Base-by-base conservation (phyloP, 1,139 yeast species). In the Suhomyces kunorum region DNA sequence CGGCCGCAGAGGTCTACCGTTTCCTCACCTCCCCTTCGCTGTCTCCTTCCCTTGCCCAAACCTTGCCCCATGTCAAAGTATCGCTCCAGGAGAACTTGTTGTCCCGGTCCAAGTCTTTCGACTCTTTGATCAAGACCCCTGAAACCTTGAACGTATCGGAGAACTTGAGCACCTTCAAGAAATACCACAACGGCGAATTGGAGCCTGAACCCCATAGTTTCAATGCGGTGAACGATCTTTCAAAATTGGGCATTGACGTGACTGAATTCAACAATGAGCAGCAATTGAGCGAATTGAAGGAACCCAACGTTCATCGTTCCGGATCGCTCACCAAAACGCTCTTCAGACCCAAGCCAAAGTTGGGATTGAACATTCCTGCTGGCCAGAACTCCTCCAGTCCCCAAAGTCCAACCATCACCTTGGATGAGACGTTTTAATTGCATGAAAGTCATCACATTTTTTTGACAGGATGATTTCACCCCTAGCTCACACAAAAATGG, bases 11-110 rank as follows among this genome's bases (percentile, higher is more conserved):
- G 8, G 56, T 69, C 2, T 60, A 51, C 45, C 24, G 48, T 1
- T 54, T 48, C 39, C 51, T 75, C 24, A 43, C 33, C 14, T 34
- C 43, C n/a, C 46, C 46, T 16, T 32, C 39, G 9, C 32, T 42
- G 17, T 34, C 28, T 5, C 38, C 45, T 7, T 51, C 54, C 19
- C 37, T 44, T n/a, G 30, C 35, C 14, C 16, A 32, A 12, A 39
- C 46, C 34, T 50, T 46, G n/a, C 50, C 57, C 2, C 51, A 55
- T 13, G 50, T 65, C 8, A 68, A 65, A 39, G 49, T 74, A 8
- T 58, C 69, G 12, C 54, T 74, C 17, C 76, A 71, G 44, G 76
- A 72, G 43, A 69, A 74, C 41, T 59, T 75, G 18, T 53, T 71
- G 29, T 61, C 59, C 20, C 54, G 71, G 42, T 68, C 74, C 29